A percentile compares a stretch with the other conserved stretches of the same genome.
Conservation (phyloP, 1,284 basidiomycete genomes). For the Ganoderma resinaceum region DNA sequence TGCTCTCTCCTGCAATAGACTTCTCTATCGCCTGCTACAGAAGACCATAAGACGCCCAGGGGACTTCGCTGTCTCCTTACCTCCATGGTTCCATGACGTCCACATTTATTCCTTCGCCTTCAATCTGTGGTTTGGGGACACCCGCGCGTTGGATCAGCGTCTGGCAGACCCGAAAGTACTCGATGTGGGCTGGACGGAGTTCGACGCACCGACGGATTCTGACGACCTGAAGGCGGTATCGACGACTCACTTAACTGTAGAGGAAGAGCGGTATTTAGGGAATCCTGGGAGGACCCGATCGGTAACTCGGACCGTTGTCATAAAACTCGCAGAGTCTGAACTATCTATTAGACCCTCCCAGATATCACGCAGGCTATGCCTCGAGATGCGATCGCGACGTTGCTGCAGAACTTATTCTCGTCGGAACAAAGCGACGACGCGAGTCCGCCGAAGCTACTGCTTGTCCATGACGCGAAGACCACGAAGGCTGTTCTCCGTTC, state of each 20-base stretch:
- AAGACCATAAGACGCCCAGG: constrained; percentile 18
- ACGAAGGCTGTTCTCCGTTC: constrained; percentile 31
- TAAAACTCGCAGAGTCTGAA: background rate
- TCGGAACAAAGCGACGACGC: constrained; percentile 5
- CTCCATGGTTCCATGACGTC: constrained; percentile 31
- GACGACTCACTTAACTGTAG: constrained; percentile 35
- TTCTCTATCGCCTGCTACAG: constrained; percentile 30
- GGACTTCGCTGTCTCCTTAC: constrained; percentile 33
- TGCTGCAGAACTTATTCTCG: constrained; percentile 31
- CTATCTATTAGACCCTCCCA: constrained; percentile 15
- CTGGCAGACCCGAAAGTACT: constrained; percentile 39
- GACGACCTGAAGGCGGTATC: constrained; percentile 26
- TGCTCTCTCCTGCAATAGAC: constrained; percentile 15
- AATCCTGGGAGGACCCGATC: constrained; percentile 34
- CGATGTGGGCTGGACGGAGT: constrained; percentile 42
- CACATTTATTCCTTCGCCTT: constrained; percentile 39
- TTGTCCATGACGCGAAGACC: constrained; percentile 38
- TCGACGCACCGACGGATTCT: constrained; percentile 29
- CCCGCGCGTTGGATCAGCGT: constrained; percentile 30
- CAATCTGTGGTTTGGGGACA: constrained; percentile 40
- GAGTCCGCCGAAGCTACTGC: constrained; percentile 33
- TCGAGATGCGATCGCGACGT: constrained; percentile 12
- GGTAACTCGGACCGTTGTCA: constrained; percentile 19
- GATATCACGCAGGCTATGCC: constrained; percentile 21
- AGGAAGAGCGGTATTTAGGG: constrained; percentile 34